Conservation (phyloP, 495 filamentous ascomycete species). For the Aspergillus conjunctus region DNA sequence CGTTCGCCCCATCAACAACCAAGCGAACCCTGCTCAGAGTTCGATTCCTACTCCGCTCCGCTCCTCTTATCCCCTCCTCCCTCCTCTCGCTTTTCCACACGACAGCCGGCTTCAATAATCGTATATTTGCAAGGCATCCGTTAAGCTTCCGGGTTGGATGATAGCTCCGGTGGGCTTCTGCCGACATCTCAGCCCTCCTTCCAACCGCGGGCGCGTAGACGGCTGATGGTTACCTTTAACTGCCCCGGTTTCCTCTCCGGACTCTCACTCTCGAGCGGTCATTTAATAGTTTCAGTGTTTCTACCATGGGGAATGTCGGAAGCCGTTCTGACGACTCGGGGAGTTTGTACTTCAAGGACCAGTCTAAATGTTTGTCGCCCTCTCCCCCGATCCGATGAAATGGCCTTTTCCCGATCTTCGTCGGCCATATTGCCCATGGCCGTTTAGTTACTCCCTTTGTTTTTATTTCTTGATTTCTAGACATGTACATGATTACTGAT, state of each 20-base stretch:
- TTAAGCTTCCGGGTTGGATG: neutral
- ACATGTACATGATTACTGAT: constrained; percentile 17
- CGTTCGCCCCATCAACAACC: neutral
- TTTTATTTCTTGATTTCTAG: neutral
- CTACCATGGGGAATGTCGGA: constrained; percentile 86
- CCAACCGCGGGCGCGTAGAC: constrained; percentile 33
- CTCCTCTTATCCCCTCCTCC: constrained; percentile 2
- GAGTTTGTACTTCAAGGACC: constrained; percentile 83
- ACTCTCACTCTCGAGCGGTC: constrained; percentile 35
- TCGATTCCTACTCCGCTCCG: neutral
- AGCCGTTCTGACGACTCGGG: constrained; percentile 88
- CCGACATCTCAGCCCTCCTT: constrained; percentile 16
- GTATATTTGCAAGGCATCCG: constrained; percentile 3
- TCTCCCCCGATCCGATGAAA: neutral
- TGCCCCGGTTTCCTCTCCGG: constrained; percentile 36
- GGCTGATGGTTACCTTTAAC: constrained; percentile 42
- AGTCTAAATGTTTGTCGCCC: constrained; percentile 72
- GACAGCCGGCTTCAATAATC: neutral
- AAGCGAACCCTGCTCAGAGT: neutral
- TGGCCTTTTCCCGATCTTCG: neutral
- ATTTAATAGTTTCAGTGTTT: constrained; percentile 29
- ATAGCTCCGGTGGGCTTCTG: constrained; percentile 8
- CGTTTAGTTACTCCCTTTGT: neutral
- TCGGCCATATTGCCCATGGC: too few relatives aligned
- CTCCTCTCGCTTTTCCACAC: neutral